Evolutionary conservation across 306 rosid species (phyloP).

Genomic region (Echinosophora koreensis): DNA sequence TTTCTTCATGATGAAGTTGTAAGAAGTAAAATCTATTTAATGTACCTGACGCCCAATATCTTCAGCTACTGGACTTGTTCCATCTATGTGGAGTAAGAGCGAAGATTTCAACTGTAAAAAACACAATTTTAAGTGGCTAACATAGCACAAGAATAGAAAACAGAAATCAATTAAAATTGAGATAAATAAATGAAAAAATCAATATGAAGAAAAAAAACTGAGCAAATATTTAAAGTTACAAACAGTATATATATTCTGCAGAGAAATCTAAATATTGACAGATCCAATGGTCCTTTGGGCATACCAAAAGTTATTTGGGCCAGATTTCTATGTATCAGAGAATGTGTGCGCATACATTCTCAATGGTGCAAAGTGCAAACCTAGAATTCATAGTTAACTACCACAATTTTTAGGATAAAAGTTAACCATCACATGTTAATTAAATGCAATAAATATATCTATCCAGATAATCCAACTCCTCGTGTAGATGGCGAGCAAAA

Average conservation of each 20-base stretch:
- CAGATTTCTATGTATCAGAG: neutral
- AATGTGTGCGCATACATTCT: neutral
- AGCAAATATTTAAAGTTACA: neutral
- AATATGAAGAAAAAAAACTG: neutral
- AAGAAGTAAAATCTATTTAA: neutral
- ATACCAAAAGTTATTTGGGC: neutral
- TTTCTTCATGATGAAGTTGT: neutral
- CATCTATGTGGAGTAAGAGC: constrained; percentile 85
- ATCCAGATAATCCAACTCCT: too few species aligned
- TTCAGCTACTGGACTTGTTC: constrained; percentile 89
- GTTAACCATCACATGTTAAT: neutral
- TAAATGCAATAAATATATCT: neutral
- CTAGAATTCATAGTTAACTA: too few species aligned
- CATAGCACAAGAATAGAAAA: neutral
- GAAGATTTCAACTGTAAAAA: constrained; percentile 83
- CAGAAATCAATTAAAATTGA: neutral
- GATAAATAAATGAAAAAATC: neutral
- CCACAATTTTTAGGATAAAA: neutral
- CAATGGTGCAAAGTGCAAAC: too few species aligned
- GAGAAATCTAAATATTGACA: neutral
- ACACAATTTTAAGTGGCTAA: neutral
- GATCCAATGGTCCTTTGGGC: neutral
- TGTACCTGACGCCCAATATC: constrained; percentile 95
- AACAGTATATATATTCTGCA: neutral
- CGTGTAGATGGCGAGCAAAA: neutral